Conservation (phyloP, 108 stramenopile genomes). For the Skeletonema marinoi region DNA sequence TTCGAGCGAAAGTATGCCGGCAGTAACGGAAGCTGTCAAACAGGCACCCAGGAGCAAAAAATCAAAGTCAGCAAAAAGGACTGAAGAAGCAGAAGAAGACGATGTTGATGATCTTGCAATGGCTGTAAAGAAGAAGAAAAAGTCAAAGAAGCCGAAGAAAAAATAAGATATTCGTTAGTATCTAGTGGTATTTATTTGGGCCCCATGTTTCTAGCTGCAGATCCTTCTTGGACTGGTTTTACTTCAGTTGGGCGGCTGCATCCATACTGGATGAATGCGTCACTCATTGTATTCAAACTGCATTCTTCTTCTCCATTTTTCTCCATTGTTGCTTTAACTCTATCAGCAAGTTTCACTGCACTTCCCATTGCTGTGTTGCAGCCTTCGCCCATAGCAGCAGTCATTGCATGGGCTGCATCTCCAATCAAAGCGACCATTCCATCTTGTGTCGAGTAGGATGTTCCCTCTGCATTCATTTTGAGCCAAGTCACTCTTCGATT, state of each 20-base stretch:
- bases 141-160: slow-evolving; percentile 26
- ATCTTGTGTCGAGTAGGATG: slow-evolving; percentile 27
- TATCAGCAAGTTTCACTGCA: slow-evolving; percentile 29
- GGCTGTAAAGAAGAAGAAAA: slow-evolving; percentile 33
- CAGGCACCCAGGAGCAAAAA: neutral
- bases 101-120: slow-evolving; percentile 27
- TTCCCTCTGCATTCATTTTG: slow-evolving; percentile 12
- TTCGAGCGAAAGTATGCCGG: neutral
- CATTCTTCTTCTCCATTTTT: slow-evolving; percentile 12
- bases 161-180: neutral
- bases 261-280: slow-evolving; percentile 33
- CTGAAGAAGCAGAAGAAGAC: neutral
- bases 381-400: slow-evolving; percentile 42
- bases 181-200: neutral
- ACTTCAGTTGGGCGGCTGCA: slow-evolving; percentile 9
- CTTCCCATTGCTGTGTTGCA: slow-evolving; percentile 42
- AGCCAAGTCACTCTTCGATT: slow-evolving; percentile 38
- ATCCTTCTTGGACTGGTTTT: slow-evolving; percentile 15
- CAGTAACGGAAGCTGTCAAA: neutral
- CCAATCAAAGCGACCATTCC: slow-evolving; percentile 31
- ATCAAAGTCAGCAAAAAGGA: slow-evolving; percentile 3
- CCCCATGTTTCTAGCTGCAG: slow-evolving; percentile 22
- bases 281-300: slow-evolving; percentile 10
- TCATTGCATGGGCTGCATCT: slow-evolving; percentile 45
- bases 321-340: slow-evolving; percentile 6